Base-by-base conservation (phyloP, 805 yeast genomes). In the Candida cerambycidarum region DNA sequence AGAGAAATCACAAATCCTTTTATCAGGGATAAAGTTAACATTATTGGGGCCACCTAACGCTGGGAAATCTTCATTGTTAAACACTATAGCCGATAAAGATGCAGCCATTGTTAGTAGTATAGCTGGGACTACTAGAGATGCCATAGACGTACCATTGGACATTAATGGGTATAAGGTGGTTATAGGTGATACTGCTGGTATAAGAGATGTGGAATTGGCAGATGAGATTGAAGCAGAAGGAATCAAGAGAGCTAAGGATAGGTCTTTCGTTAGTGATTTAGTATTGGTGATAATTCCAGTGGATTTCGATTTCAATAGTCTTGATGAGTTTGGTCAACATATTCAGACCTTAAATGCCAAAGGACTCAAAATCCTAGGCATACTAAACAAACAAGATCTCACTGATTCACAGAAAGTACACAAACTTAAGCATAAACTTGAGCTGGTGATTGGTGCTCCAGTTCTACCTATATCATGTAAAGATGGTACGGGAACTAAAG, bases 1-100 rank as follows among this genome's bases (percentile, higher is more conserved):
- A 4, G 68, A 69, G 30, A 65, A 79, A 41, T 76, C 88, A 0
- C 85, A 82, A 50, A 66, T 90, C 1, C 60, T 92, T 12, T 61
- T 83, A 31, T 70, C 75, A 17, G 99, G 99, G 1, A 80, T 92
- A 21, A 79, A 78, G 44, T 54, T 90, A 18, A 80, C 83, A 0
- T 65, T 93, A 8, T 50, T 90, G 11, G 99, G 99, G 0, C 93
- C 95, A 5, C 97, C 99, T 1, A 93, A 93, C 61, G 97, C 96
- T 1, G 99, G 99, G 0, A 93, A 93, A 58, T 89, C 97, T 3
- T 87, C 96, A 1, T 63, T 93, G 9, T 62, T 93, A 39, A 93
- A 93, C 55, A 56, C 65, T n/a, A 61, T 93, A 6, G 88, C 90
- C 0, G 75, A 82, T 45, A 78, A 85, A 16, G 95, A 89, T 16